Conservation (phyloP, 2,329 filamentous ascomycete species). For the Pseudogymnoascus sp. region DNA sequence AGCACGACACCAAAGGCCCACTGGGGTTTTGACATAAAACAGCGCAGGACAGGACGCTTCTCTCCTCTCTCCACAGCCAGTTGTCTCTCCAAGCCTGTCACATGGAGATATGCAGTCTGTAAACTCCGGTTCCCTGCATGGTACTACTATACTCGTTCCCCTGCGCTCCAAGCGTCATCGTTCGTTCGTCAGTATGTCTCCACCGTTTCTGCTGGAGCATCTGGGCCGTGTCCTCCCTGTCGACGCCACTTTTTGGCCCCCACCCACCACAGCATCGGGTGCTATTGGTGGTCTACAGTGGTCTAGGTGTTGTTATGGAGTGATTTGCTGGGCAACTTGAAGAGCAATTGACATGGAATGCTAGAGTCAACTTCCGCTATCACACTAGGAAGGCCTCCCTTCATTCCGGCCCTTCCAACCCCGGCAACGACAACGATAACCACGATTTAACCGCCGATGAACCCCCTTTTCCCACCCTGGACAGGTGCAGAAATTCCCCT, state of each 20-base stretch:
- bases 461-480: background rate
- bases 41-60: background rate
- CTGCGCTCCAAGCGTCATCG: conserved; percentile 1
- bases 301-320: background rate
- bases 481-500: background rate
- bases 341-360: background rate
- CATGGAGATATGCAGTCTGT: background rate
- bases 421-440: background rate
- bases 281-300: background rate
- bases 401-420: background rate
- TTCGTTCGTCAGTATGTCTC: background rate
- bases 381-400: background rate
- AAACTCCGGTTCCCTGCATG: background rate
- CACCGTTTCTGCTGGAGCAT: background rate
- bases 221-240: background rate
- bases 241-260: background rate
- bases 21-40: background rate
- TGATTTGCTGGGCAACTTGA: background rate
- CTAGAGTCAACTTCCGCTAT: conserved; percentile 3
- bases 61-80: background rate
- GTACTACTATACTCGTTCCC: background rate
- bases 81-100: background rate
- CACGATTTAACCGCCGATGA: background rate
- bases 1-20: background rate
- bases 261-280: background rate